These are phyloP conservation scores for Auricularia cornea DNA, from an alignment of 768 basidiomycete species.

Conservation along the genomic window DNA sequence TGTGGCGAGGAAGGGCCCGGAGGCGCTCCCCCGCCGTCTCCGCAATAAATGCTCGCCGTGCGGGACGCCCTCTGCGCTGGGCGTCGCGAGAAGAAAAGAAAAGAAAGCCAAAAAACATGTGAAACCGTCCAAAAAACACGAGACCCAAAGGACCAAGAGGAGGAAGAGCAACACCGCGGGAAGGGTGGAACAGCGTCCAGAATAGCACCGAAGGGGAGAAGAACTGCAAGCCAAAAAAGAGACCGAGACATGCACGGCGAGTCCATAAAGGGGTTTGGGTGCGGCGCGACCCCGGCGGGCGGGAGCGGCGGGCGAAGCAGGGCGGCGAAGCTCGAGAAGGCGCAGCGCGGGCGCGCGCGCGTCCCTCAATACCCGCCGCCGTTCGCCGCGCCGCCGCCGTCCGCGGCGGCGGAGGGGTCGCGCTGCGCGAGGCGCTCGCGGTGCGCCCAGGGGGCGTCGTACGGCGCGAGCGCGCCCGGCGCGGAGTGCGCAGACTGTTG, in stretches of 20 bases:
- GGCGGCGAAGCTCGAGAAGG: too few relatives aligned
- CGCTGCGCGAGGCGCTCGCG: not conserved
- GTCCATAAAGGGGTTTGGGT: not conserved
- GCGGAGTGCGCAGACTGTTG: conserved; percentile 1
- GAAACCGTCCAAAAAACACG: not conserved
- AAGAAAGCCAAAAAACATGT: not conserved
- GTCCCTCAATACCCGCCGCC: not conserved
- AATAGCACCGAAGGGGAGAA: not conserved
- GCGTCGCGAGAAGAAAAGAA: not conserved
- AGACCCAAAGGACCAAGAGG: not conserved
- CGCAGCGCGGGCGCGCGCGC: not conserved
- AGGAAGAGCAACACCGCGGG: not conserved
- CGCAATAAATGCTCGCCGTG: not conserved
- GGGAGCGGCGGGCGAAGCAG: not conserved
- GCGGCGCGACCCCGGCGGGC: not conserved
- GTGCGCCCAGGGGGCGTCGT: not conserved
- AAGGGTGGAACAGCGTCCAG: not conserved
- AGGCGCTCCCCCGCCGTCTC: not conserved
- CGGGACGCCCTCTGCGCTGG: conserved; percentile 1
- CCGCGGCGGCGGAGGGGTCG: not conserved
- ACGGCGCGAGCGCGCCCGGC: not conserved
- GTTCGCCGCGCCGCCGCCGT: not conserved
- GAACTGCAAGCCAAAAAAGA: not conserved
- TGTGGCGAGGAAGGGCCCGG: not conserved
- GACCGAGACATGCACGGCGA: not conserved